Percentiles rank a stretch among this genome's conserved stretches.
phyloP scores from a whole-genome alignment of 75 land plant species.

The Isoetes taiwanensis region DNA sequence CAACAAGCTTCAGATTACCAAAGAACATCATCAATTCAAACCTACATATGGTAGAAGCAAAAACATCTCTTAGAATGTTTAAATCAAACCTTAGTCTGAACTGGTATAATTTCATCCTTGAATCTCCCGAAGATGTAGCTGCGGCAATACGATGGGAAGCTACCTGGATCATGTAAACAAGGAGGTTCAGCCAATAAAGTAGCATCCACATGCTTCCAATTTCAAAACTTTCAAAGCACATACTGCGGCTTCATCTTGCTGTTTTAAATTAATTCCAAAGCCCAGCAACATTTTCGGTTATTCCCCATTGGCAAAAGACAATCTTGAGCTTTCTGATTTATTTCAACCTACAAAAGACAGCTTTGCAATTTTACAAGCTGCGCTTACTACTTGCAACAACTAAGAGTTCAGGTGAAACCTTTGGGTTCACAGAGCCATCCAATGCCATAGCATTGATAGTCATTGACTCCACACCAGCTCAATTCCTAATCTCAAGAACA shows the following conservation, averaged over 20 bases:
- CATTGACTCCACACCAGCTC: constrained; percentile 94
- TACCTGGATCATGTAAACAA: constrained; percentile 28
- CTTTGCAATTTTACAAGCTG: neutral
- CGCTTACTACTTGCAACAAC: neutral
- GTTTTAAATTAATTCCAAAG: constrained; percentile 60
- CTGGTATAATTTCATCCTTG: constrained; percentile 91
- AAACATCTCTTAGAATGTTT: neutral
- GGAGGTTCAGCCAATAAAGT: neutral
- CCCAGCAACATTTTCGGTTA: constrained; percentile 92
- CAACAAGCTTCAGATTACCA: constrained; percentile 44
- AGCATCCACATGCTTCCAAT: too few relatives aligned
- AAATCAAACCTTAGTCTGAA: constrained; percentile 51
- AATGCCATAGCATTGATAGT: constrained; percentile 56
- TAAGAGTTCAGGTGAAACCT: too few relatives aligned
- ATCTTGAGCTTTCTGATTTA: constrained; percentile 59
- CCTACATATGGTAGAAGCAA: too few relatives aligned
- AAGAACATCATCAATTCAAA: too few relatives aligned
- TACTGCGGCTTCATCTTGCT: constrained; percentile 92
- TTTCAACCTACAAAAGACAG: constrained; percentile 29
- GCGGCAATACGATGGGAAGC: constrained; percentile 74
- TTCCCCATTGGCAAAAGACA: constrained; percentile 95
- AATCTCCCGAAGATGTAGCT: constrained; percentile 94
- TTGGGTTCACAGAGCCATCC: constrained; percentile 76
- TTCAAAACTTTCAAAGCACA: neutral
- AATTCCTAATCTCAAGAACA: constrained; percentile 40